These are phyloP conservation scores for Suillus ampliporus DNA, from an alignment of 768 basidiomycete genomes.

Conservation along the genomic window DNA sequence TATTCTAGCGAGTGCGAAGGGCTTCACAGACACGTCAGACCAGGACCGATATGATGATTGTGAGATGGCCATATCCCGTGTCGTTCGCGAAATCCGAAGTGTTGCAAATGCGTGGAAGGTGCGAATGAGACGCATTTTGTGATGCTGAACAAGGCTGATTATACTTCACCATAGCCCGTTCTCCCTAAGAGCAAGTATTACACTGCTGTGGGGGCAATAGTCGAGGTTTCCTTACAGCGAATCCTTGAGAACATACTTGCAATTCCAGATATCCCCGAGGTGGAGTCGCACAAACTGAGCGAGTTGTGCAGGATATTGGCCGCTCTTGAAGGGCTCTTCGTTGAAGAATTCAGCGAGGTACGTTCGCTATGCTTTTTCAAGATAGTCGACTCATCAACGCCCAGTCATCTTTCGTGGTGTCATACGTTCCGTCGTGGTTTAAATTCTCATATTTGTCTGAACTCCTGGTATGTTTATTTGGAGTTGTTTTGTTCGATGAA, in stretches of 20 bases:
- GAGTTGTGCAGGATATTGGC: slow-evolving; percentile 83
- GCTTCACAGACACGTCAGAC: slow-evolving; percentile 71
- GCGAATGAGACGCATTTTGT: slow-evolving; percentile 20
- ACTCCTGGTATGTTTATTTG: slow-evolving; percentile 66
- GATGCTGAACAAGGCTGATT: neutral
- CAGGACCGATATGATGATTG: slow-evolving; percentile 80
- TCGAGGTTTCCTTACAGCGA: slow-evolving; percentile 68
- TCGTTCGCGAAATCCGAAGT: slow-evolving; percentile 66
- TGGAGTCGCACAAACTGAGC: slow-evolving; percentile 82
- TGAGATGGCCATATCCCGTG: slow-evolving; percentile 67
- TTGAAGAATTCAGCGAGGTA: slow-evolving; percentile 66
- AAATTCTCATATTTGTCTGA: slow-evolving; percentile 95
- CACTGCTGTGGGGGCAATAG: slow-evolving; percentile 69
- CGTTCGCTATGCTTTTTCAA: slow-evolving; percentile 19
- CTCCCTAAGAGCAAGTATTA: slow-evolving; percentile 78
- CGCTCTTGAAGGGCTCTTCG: slow-evolving; percentile 81
- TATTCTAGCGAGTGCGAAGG: slow-evolving; percentile 58
- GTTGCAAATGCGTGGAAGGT: slow-evolving; percentile 79
- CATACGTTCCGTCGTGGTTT: slow-evolving; percentile 91
- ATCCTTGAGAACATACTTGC: slow-evolving; percentile 77
- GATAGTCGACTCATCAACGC: slow-evolving; percentile 10
- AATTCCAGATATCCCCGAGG: slow-evolving; percentile 84
- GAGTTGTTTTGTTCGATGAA: neutral
- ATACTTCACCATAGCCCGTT: slow-evolving; percentile 53
- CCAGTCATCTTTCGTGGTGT: slow-evolving; percentile 76